phyloP scores from a whole-genome alignment of 1,139 yeast species.

The Candida pseudoviswanathii region DNA sequence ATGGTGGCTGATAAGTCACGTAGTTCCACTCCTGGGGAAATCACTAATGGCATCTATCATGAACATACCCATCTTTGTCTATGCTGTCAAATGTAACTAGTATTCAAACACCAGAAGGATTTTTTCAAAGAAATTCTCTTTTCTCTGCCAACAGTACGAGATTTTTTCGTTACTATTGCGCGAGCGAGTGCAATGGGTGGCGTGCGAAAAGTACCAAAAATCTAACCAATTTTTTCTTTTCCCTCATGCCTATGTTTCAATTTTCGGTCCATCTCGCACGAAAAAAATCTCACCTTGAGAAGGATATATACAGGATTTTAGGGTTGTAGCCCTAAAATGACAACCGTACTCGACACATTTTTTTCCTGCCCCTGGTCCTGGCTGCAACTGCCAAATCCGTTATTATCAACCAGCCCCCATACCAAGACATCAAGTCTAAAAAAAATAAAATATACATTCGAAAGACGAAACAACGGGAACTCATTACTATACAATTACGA shows the following conservation, averaged over 20 bases:
- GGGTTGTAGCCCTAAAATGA: slow-evolving; percentile 7
- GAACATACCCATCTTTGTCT: slow-evolving; percentile 12
- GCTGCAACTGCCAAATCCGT: slow-evolving; percentile 2
- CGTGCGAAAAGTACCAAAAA: slow-evolving; percentile 3
- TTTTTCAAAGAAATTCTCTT: slow-evolving; percentile 7
- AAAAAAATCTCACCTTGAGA: not conserved
- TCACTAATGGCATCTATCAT: not conserved
- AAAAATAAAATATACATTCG: not conserved
- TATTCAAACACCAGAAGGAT: slow-evolving; percentile 1
- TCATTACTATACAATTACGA: not conserved
- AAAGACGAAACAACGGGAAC: not conserved
- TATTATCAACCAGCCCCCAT: not conserved
- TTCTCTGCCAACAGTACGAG: not conserved
- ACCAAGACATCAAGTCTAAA: not conserved
- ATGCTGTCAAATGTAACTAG: slow-evolving; percentile 8
- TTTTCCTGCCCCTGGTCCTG: not conserved
- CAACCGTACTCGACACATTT: too few species aligned
- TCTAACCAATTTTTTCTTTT: not conserved
- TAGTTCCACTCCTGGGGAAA: not conserved
- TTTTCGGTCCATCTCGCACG: not conserved
- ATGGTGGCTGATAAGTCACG: too few species aligned
- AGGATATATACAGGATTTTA: slow-evolving; percentile 4
- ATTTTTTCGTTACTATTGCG: slow-evolving; percentile 2
- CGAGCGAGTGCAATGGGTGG: not conserved
- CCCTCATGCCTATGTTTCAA: not conserved